Evolutionary conservation across 75 land plant genomes (phyloP), one percentile per base, ranked within the genome.

Genomic region (Azolla pinnata): DNA sequence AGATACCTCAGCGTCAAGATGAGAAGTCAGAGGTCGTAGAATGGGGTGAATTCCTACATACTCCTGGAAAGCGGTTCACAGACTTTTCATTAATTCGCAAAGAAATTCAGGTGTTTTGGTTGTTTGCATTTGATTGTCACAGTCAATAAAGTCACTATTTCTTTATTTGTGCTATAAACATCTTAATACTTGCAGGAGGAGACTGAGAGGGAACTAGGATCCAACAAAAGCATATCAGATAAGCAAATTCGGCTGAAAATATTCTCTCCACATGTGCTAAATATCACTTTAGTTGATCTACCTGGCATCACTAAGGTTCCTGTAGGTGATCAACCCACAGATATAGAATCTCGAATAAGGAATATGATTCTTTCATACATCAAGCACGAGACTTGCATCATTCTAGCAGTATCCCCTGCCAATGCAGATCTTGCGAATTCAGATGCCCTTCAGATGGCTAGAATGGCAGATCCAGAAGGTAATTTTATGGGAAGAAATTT

Each of bases 401-500:
- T 90, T 25, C 54, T 90, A 12, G 96, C 87, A 47, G 91, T 90
- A 51, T 81, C 92, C 16, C 92, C 91, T 50, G 91, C 96, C 47
- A 90, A 90, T 83, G 70, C 96, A 54, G 96, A 90, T 62, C 57
- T 90, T 29, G 87, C 96, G 33, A 90, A 86, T 72, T 90, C 91
- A 31, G 91, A 90, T 87, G 96, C 96, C 38, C 85, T 90, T 60
- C 96, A 90, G 63, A 86, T 90, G 79, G 96, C 96, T 27, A 74
- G 92, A 58, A 70, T 68, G 63, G 96, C 96, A 56, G 91, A 90
- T 87, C 92, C 87, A 25, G 83, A 83, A 71, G 96, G 96, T 90
- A 71, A 48, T n/a, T n/a, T n/a, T n/a, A n/a, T n/a, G n/a, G n/a
- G n/a, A n/a, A n/a, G n/a, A n/a, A n/a, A n/a, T n/a, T n/a, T n/a